phyloP scores from a whole-genome alignment of 768 basidiomycete species.

The Phlebiopsis flavidoalba region DNA sequence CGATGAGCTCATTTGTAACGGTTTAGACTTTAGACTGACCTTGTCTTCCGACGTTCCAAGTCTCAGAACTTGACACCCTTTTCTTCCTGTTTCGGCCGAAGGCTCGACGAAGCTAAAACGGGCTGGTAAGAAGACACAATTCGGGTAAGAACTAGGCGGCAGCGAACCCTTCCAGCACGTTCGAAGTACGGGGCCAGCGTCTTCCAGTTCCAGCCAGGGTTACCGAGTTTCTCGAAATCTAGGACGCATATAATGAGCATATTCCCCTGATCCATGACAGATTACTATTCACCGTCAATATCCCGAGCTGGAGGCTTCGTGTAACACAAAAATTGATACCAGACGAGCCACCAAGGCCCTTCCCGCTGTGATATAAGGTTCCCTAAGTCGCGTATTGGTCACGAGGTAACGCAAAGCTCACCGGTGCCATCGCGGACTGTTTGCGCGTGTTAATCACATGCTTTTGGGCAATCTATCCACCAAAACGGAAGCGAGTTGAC shows the following conservation, averaged over 20 bases:
- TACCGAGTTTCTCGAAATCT: slow-evolving; percentile 22
- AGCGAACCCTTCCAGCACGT: slow-evolving; percentile 16
- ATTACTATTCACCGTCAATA: slow-evolving; percentile 6
- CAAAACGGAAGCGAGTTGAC: background rate
- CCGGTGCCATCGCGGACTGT: slow-evolving; percentile 7
- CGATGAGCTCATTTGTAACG: background rate
- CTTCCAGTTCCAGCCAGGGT: slow-evolving; percentile 25
- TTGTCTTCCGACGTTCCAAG: slow-evolving; percentile 17
- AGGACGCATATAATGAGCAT: background rate
- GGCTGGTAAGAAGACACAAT: background rate
- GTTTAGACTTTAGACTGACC: slow-evolving; percentile 1
- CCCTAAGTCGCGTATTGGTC: background rate
- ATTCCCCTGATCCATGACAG: background rate
- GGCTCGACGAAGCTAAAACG: slow-evolving; percentile 5
- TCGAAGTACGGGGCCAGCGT: slow-evolving; percentile 17
- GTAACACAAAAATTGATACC: slow-evolving; percentile 14
- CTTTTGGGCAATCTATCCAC: slow-evolving; percentile 7
- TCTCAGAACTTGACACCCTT: slow-evolving; percentile 14
- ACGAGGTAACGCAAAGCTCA: background rate
- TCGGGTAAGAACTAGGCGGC: background rate
- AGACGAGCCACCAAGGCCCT: slow-evolving; percentile 13
- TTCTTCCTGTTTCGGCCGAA: background rate
- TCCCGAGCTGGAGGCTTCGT: slow-evolving; percentile 9
- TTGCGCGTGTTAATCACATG: background rate
- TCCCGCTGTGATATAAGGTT: slow-evolving; percentile 4